phyloP scores from a whole-genome alignment of 176 grass and related monocot species.

The Phyllostachys edulis region DNA sequence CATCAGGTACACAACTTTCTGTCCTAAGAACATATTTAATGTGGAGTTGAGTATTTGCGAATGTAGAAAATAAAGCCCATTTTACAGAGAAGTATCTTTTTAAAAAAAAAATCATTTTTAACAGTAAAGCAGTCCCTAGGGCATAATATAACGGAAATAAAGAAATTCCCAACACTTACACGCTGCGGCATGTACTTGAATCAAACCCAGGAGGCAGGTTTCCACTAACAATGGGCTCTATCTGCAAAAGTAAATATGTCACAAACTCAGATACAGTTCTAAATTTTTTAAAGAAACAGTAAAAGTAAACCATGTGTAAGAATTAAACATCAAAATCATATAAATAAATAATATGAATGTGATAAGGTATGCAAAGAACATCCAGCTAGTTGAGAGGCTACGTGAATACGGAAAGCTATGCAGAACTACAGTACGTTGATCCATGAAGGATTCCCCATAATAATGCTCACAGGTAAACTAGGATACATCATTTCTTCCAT shows the following conservation, averaged over 20 bases:
- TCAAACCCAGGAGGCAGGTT: constrained; percentile 99
- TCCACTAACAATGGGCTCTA: constrained; percentile 92
- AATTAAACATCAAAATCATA: constrained; percentile 13
- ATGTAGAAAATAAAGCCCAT: background rate
- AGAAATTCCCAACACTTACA: constrained; percentile 68
- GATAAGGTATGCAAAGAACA: constrained; percentile 13
- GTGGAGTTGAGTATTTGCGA: constrained; percentile 5
- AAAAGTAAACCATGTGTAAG: background rate
- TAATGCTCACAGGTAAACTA: background rate
- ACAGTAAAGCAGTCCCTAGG: background rate
- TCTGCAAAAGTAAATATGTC: constrained; percentile 68
- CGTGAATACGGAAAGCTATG: background rate
- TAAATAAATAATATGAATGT: background rate
- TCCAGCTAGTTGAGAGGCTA: background rate
- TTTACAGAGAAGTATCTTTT: constrained; percentile 4
- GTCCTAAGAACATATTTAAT: background rate
- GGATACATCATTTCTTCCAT: background rate
- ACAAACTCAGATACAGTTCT: constrained; percentile 19
- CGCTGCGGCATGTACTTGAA: constrained; percentile 93
- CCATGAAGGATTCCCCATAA: background rate
- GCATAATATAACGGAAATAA: constrained; percentile 35
- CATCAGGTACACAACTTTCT: background rate
- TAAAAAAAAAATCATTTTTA: constrained; percentile 1
- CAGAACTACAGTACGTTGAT: background rate
- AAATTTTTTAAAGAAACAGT: constrained; percentile 13